Conservation (phyloP, 768 basidiomycete genomes). For the Leccinum aurantiacum region DNA sequence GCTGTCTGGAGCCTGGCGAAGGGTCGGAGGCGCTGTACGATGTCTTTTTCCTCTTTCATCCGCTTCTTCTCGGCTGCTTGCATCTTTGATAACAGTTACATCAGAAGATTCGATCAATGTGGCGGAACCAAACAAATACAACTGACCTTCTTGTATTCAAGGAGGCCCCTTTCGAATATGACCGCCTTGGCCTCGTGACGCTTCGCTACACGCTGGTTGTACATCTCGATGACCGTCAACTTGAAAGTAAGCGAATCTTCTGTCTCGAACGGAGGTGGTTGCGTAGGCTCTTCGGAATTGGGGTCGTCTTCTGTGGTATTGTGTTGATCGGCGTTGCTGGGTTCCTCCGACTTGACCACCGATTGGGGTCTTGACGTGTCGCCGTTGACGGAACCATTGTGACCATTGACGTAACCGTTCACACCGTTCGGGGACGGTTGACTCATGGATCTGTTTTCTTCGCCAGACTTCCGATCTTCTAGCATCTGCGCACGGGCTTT, state of each 20-base stretch:
- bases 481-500: conserved; percentile 45
- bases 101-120: not conserved
- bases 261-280: conserved; percentile 81
- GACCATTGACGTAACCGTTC: conserved; percentile 35
- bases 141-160: conserved; percentile 92
- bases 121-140: not conserved
- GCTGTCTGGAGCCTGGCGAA: conserved; percentile 90
- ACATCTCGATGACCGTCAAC: conserved; percentile 85
- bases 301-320: conserved; percentile 56
- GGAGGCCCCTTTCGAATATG: conserved; percentile 87
- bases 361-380: conserved; percentile 29
- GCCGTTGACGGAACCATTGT: conserved; percentile 37
- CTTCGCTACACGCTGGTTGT: conserved; percentile 84
- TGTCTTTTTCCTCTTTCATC: conserved; percentile 87
- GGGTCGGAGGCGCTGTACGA: conserved; percentile 83
- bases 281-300: conserved; percentile 60
- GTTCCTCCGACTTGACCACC: conserved; percentile 45
- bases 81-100: conserved; percentile 51
- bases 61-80: conserved; percentile 91
- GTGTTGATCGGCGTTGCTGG: conserved; percentile 33
- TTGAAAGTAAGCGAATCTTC: conserved; percentile 85
- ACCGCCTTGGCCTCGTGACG: conserved; percentile 81
- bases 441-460: conserved; percentile 21
- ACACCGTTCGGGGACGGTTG: conserved; percentile 25
- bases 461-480: conserved; percentile 37